Conservation (phyloP, 495 filamentous ascomycete genomes). For the Aspergillus conjunctus region DNA sequence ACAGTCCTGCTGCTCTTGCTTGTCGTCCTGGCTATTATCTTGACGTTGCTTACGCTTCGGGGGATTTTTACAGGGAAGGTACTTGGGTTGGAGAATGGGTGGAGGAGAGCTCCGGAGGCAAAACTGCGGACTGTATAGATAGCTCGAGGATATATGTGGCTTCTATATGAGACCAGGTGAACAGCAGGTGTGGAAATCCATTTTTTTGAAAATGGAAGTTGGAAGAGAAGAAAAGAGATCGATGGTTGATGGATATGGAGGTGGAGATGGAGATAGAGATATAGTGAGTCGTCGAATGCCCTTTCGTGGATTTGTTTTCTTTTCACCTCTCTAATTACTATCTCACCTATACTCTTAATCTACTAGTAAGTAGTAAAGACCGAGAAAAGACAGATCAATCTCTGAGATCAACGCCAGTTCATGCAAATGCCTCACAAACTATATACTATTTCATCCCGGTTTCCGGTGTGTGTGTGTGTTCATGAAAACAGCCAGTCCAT, state of each 20-base stretch:
- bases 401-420: constrained; percentile 15
- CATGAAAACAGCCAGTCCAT: constrained; percentile 15
- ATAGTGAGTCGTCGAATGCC: too few species aligned
- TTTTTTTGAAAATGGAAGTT: too few species aligned
- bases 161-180: background rate
- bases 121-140: constrained; percentile 5
- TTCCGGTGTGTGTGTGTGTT: constrained; percentile 9
- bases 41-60: constrained; percentile 32
- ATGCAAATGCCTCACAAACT: constrained; percentile 24
- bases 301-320: too few species aligned
- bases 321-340: too few species aligned
- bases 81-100: constrained; percentile 30
- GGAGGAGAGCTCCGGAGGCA: constrained; percentile 15
- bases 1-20: constrained; percentile 31
- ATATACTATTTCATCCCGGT: constrained; percentile 23
- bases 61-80: constrained; percentile 30
- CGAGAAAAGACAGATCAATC: too few species aligned
- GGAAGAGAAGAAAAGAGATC: too few species aligned
- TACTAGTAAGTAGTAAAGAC: too few species aligned
- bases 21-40: constrained; percentile 23
- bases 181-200: too few species aligned
- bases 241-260: too few species aligned
- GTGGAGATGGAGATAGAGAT: too few species aligned
- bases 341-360: too few species aligned
- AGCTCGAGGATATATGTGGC: too few species aligned